Base-by-base conservation (phyloP, 139 green algal species). In the Pseudopediastrum boryanum region DNA sequence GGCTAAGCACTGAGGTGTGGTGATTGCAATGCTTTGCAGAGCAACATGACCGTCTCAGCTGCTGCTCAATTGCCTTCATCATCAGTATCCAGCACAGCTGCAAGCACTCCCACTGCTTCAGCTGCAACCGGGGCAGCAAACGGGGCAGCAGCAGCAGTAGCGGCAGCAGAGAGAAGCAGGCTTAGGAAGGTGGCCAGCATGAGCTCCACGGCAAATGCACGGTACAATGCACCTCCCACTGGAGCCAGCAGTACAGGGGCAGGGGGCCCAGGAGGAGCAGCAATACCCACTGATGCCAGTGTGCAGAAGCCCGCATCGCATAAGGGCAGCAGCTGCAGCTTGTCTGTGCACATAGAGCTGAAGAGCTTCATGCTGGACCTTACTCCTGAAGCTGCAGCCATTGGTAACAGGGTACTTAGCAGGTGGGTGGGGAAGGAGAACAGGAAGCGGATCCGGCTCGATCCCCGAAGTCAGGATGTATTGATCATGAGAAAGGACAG, bases 381-480 rank as follows among this genome's bases (percentile, higher is more conserved):
- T 43, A 54, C 71, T 25, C 59, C 74, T 13, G 23, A 9, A 3
- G 61, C 74, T 31, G 42, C 74, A 72, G 74, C 74, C 3, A 72
- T 72, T 27, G 61, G n/a, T 19, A 31, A 35, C 43, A 80, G 74
- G 21, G 39, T 72, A 0, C 1, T 72, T 31, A n/a, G 56, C 29
- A 64, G 61, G 74, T 73, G 44, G 16, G 69, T 13, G 31, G 19
- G 3, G 64, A 8, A 4, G 39, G 8, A 38, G 23, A 2, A 56
- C 6, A 71, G 29, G 31, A 43, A 0, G 36, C 63, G 35, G 1
- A 23, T 23, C 29, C 58, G 58, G 19, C 19, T 58, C 19, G 19
- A 1, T 0, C 48, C 8, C 16, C 1, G 54, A 7, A 4, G 27
- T 33, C 27, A n/a, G 16, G 5, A 7, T 63, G 5, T 29, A 3